phyloP scores from a whole-genome alignment of 805 yeast species.

The Barnettozyma salicaria region DNA sequence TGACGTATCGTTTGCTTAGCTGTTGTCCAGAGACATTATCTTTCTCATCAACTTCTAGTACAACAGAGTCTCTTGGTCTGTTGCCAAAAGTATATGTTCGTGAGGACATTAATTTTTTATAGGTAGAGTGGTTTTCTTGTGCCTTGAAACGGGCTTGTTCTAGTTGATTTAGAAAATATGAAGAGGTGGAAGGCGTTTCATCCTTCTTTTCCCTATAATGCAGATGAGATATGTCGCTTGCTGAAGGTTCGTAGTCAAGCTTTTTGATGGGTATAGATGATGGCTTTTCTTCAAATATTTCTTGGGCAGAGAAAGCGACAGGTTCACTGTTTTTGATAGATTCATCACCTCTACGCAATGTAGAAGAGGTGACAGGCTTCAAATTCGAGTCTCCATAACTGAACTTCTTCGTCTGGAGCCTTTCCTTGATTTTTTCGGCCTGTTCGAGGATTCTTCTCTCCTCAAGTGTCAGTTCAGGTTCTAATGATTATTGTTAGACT shows the following conservation, averaged over 20 bases:
- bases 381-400: conserved; percentile 1
- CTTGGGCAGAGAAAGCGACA: no score
- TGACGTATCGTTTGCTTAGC: conserved; percentile 43
- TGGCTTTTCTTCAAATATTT: no score
- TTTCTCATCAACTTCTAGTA: conserved; percentile 29
- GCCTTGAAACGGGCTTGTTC: conserved; percentile 24
- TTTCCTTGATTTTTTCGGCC: background rate
- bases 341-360: no score
- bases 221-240: no score
- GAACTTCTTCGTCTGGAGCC: background rate
- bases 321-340: no score
- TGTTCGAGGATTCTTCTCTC: conserved; percentile 2
- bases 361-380: no score
- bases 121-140: conserved; percentile 17
- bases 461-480: background rate
- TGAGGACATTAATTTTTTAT: conserved; percentile 27
- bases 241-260: no score
- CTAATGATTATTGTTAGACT: background rate
- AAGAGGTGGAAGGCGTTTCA: conserved; percentile 18
- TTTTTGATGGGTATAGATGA: no score
- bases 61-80: conserved; percentile 19
- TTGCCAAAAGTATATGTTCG: conserved; percentile 37
- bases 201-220: background rate
- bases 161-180: conserved; percentile 31
- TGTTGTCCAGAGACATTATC: conserved; percentile 42